A percentile compares a stretch with the other conserved stretches of the same genome.
These are phyloP conservation scores for Alloteropsis semialata DNA, from an alignment of 176 grass and related monocot species.

Conservation along the genomic window DNA sequence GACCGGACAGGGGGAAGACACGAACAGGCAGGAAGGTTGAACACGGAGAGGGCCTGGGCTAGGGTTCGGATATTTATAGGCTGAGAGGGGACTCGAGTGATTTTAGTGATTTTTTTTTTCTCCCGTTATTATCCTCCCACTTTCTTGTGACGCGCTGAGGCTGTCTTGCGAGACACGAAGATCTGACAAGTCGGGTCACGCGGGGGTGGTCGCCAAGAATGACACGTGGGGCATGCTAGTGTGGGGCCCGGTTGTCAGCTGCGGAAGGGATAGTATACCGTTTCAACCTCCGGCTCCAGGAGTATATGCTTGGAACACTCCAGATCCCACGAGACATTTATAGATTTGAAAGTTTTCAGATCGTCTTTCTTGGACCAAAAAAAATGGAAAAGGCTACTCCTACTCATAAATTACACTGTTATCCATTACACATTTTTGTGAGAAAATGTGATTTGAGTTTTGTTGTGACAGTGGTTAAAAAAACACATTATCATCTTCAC, in stretches of 20 bases:
- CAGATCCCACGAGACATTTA: background rate
- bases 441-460: too few relatives aligned
- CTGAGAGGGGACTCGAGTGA: too few relatives aligned
- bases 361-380: background rate
- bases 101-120: background rate
- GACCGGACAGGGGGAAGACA: background rate
- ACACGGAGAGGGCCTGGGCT: background rate
- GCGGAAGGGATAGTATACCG: background rate
- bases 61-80: constrained; percentile 44
- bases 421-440: too few relatives aligned
- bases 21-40: background rate
- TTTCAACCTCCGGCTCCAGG: background rate
- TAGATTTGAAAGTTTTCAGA: background rate
- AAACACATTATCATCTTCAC: too few relatives aligned
- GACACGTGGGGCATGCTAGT: background rate
- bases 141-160: background rate
- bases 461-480: too few relatives aligned
- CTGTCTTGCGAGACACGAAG: constrained; percentile 20
- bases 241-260: background rate
- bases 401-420: too few relatives aligned
- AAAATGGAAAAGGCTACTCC: too few relatives aligned
- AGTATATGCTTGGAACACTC: background rate
- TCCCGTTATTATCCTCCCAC: background rate
- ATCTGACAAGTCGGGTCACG: constrained; percentile 5
- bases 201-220: rapidly evolving